Conservation (phyloP, 2,329 filamentous ascomycete species). For the Macrophomina phaseolina region DNA sequence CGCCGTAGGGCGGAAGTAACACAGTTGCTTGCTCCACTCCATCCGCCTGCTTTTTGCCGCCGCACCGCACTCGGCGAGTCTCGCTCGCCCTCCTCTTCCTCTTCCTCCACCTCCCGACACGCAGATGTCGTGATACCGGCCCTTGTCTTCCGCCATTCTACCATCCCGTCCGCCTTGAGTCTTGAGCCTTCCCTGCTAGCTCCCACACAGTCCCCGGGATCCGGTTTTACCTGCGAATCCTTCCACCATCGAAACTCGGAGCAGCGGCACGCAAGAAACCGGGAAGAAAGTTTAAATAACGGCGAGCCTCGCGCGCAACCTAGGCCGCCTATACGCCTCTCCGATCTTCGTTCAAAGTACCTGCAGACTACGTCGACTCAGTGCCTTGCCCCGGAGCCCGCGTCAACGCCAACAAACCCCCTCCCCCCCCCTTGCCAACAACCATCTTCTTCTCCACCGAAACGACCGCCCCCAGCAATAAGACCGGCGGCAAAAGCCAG, state of each 20-base stretch:
- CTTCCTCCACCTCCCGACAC: neutral
- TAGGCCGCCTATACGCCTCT: no score
- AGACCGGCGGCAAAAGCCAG: neutral
- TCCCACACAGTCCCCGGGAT: neutral
- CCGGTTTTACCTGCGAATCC: neutral
- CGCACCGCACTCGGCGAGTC: neutral
- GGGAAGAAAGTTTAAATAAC: neutral
- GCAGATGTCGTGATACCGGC: slow-evolving; percentile 22
- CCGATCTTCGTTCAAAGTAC: no score
- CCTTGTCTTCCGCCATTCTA: slow-evolving; percentile 14
- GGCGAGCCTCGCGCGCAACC: neutral
- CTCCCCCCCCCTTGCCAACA: neutral
- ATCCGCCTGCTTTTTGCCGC: neutral
- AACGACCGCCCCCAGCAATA: neutral
- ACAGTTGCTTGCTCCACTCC: neutral
- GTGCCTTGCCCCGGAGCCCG: no score
- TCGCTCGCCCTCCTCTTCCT: neutral
- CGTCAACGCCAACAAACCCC: neutral
- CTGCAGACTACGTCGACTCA: no score
- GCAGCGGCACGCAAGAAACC: no score
- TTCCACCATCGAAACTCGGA: neutral
- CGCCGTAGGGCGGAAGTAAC: neutral
- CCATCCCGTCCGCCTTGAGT: no score
- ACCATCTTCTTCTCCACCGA: neutral
- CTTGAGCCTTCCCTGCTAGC: neutral